Percentiles rank a stretch among this genome's conserved stretches.
These are phyloP conservation scores for Hibiscus tridactylites DNA, from an alignment of 345 rosid species.

Conservation along the genomic window DNA sequence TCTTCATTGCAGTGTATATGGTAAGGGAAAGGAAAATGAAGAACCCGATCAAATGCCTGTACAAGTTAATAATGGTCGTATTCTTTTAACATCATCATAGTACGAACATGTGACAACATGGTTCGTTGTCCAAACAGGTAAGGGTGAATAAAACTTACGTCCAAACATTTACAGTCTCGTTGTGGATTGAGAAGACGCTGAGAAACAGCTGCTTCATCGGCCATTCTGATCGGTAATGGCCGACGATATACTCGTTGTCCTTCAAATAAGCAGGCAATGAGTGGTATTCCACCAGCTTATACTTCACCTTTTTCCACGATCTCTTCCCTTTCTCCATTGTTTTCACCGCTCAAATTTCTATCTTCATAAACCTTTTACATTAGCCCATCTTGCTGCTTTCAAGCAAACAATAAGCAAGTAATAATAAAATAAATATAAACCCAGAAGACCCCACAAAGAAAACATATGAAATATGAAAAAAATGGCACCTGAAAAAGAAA, in stretches of 20 bases:
- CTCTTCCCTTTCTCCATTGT: slow-evolving; percentile 63
- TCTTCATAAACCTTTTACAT: slow-evolving; percentile 17
- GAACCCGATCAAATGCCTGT: slow-evolving; percentile 98
- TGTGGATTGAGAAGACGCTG: slow-evolving; percentile 77
- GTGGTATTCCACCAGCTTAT: slow-evolving; percentile 85
- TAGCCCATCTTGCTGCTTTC: slow-evolving; percentile 29
- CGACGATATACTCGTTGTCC: slow-evolving; percentile 80
- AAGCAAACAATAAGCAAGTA: not conserved
- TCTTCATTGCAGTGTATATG: slow-evolving; percentile 71
- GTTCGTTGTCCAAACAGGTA: not conserved
- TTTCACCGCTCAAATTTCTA: slow-evolving; percentile 24
- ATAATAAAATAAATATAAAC: not conserved
- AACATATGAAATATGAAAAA: not conserved
- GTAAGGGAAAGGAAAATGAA: slow-evolving; percentile 85
- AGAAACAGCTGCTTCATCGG: slow-evolving; percentile 77
- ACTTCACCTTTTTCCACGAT: slow-evolving; percentile 77
- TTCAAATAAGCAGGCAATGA: slow-evolving; percentile 75
- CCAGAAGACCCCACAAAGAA: not conserved
- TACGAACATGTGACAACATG: not conserved
- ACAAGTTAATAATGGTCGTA: slow-evolving; percentile 7
- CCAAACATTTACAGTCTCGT: slow-evolving; percentile 94
- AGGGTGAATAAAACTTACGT: slow-evolving; percentile 44
- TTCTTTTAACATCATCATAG: not conserved
- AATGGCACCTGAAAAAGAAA: slow-evolving; percentile 25
- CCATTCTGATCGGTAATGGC: slow-evolving; percentile 87